phyloP scores from a whole-genome alignment of 495 filamentous ascomycete genomes.

The Neurospora hispaniola region DNA sequence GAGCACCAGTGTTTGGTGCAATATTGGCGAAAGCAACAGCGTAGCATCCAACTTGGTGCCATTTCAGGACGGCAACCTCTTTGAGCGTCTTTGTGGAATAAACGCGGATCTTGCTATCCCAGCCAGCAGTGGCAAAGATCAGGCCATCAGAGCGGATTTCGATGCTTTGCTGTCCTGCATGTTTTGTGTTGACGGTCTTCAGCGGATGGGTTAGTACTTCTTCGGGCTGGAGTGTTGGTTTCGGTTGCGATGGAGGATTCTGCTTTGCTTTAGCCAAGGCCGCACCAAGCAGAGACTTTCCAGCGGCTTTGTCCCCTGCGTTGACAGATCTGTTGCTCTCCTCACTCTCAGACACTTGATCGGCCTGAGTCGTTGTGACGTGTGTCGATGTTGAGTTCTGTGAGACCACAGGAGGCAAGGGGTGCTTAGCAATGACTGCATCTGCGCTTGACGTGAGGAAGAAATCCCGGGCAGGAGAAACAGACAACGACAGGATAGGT shows the following conservation, averaged over 20 bases:
- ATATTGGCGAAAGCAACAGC: conserved; percentile 65
- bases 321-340: not conserved
- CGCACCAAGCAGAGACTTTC: conserved; percentile 20
- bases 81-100: conserved; percentile 74
- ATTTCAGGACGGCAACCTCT: conserved; percentile 89
- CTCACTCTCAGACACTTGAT: not conserved
- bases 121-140: conserved; percentile 85
- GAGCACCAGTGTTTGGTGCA: conserved; percentile 1
- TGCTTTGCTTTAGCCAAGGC: conserved; percentile 7
- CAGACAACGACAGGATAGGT: conserved; percentile 71
- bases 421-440: conserved; percentile 37
- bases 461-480: conserved; percentile 44
- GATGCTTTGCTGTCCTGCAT: conserved; percentile 80
- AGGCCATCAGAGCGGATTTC: conserved; percentile 68
- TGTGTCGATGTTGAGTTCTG: not conserved
- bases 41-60: conserved; percentile 88
- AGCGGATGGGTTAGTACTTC: conserved; percentile 29
- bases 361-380: not conserved
- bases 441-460: conserved; percentile 85
- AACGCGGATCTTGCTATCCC: conserved; percentile 73
- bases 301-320: not conserved
- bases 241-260: conserved; percentile 10
- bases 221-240: conserved; percentile 14
- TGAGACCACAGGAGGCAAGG: conserved; percentile 30
- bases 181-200: conserved; percentile 63